A percentile compares a stretch with the other conserved stretches of the same genome.
phyloP scores from a whole-genome alignment of 129 eudicot genomes.

The sunflower (Helianthus annuus) region DNA sequence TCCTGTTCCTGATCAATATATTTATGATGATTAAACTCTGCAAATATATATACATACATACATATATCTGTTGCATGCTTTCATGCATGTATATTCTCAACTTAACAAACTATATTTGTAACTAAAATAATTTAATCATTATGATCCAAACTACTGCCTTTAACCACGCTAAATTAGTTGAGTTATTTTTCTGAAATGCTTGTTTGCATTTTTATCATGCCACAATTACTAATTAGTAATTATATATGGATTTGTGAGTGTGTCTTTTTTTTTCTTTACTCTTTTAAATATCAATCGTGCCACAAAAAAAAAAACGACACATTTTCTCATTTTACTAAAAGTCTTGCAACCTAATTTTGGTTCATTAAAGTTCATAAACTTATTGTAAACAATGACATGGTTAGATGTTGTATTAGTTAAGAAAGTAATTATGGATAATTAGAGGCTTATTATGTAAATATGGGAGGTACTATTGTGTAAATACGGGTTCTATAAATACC shows the following conservation, averaged over 20 bases:
- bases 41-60: background rate
- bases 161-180: background rate
- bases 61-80: conserved; percentile 6
- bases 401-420: no score
- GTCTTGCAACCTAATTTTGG: no score
- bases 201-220: background rate
- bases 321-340: background rate
- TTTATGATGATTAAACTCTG: conserved; percentile 39
- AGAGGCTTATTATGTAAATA: no score
- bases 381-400: no score
- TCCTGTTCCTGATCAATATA: conserved; percentile 46
- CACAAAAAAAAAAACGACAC: no score
- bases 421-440: no score
- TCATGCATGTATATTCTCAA: conserved; percentile 12
- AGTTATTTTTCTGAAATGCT: background rate
- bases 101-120: conserved; percentile 17
- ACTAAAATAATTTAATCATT: conserved; percentile 1
- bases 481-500: no score
- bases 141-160: background rate
- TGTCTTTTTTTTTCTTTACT: background rate
- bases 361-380: no score
- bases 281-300: background rate
- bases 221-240: background rate
- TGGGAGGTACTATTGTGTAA: no score
- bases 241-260: background rate